phyloP scores from a whole-genome alignment of 2,329 filamentous ascomycete species.

The Microthyrium microscopicum region DNA sequence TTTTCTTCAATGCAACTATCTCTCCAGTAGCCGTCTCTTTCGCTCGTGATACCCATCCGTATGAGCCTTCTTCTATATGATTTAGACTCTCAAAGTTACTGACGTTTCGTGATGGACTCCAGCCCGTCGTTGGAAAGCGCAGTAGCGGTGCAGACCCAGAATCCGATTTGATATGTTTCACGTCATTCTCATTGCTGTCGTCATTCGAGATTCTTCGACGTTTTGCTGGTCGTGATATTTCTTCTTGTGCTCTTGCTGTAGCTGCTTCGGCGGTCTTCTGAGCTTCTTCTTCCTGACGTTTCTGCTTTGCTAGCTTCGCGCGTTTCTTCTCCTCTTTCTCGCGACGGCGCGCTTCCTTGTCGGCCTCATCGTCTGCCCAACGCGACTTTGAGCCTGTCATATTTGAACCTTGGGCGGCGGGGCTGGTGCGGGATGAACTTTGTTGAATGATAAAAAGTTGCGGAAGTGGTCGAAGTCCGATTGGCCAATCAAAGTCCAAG shows the following conservation, averaged over 20 bases:
- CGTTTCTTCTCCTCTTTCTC: conserved; percentile 86
- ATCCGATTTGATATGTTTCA: conserved; percentile 10
- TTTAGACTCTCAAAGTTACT: conserved; percentile 86
- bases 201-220: conserved; percentile 5
- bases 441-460: too few relatives aligned
- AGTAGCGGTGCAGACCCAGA: conserved; percentile 40
- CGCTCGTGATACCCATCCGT: conserved; percentile 84
- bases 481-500: too few relatives aligned
- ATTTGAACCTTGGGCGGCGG: too few relatives aligned
- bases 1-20: conserved; percentile 80
- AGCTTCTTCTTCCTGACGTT: conserved; percentile 40
- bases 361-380: conserved; percentile 72
- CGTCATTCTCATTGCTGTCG: neutral
- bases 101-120: conserved; percentile 59
- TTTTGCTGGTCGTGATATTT: conserved; percentile 8
- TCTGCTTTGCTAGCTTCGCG: conserved; percentile 65
- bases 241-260: conserved; percentile 12
- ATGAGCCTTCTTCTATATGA: conserved; percentile 93
- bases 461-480: too few relatives aligned
- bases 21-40: conserved; percentile 55
- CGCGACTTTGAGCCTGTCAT: conserved; percentile 50
- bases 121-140: conserved; percentile 51
- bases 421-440: too few relatives aligned
- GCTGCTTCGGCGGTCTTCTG: conserved; percentile 20
- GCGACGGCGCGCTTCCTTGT: conserved; percentile 53